These are phyloP conservation scores for Pelargonium exstipulatum DNA, from an alignment of 441 rosid genomes.

Conservation along the genomic window DNA sequence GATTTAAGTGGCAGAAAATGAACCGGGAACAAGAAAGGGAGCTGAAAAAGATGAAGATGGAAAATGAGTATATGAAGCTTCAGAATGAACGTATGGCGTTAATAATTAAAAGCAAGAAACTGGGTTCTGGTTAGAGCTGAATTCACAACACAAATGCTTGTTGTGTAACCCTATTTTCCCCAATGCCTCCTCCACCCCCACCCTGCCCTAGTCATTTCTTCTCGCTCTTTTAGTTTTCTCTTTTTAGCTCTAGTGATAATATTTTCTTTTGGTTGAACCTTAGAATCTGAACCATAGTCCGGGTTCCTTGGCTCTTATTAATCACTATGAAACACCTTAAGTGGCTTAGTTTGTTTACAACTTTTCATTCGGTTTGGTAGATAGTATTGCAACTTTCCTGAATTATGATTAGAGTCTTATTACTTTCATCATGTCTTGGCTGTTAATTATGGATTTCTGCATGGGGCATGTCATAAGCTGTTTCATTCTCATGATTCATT, in stretches of 20 bases:
- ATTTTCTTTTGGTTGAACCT: neutral
- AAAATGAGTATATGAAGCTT: conserved; percentile 30
- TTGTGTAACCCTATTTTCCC: neutral
- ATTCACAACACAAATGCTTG: neutral
- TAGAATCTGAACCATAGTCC: neutral
- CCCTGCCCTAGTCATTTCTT: neutral
- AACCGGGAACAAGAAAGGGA: conserved; percentile 24
- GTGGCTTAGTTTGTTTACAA: neutral
- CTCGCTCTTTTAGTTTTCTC: neutral
- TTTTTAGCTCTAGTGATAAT: neutral
- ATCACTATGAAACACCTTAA: neutral
- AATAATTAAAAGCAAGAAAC: conserved; percentile 22
- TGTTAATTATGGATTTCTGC: neutral
- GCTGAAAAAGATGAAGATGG: conserved; percentile 30
- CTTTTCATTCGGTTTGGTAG: neutral
- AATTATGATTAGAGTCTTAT: neutral
- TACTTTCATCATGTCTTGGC: neutral
- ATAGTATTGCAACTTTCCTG: neutral
- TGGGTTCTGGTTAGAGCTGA: conserved; percentile 13
- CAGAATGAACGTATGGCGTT: conserved; percentile 22
- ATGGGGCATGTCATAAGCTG: neutral
- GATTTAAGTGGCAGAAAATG: conserved; percentile 21
- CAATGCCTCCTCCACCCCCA: neutral
- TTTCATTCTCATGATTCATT: neutral
- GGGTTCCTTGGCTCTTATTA: neutral